These are phyloP conservation scores for Hypoxylon sp. DNA, from an alignment of 2,329 filamentous ascomycete species.

Conservation along the genomic window DNA sequence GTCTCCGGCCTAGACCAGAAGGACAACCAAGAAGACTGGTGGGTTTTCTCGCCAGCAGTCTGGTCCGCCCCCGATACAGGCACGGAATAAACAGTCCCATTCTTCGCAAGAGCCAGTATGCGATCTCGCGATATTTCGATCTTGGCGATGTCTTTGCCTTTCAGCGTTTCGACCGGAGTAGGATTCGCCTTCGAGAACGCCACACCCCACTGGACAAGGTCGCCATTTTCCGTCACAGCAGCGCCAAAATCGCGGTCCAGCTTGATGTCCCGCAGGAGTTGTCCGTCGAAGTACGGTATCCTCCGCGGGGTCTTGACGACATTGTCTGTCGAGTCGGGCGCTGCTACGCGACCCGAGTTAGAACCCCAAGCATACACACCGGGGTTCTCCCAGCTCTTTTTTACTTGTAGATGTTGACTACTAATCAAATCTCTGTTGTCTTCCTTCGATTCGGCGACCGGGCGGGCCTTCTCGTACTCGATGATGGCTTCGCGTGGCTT, in stretches of 20 bases:
- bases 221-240: slow-evolving; percentile 86
- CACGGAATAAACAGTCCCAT: slow-evolving; percentile 84
- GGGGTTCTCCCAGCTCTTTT: slow-evolving; percentile 80
- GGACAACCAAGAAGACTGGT: slow-evolving; percentile 75
- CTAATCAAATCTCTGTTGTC: slow-evolving; percentile 80
- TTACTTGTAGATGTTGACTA: slow-evolving; percentile 87
- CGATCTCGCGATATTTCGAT: slow-evolving; percentile 83
- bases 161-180: slow-evolving; percentile 75
- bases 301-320: slow-evolving; percentile 82
- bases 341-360: slow-evolving; percentile 84
- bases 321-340: slow-evolving; percentile 79
- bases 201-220: slow-evolving; percentile 90
- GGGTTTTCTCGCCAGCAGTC: slow-evolving; percentile 66
- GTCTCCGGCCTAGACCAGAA: slow-evolving; percentile 67
- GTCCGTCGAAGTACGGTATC: slow-evolving; percentile 83
- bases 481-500: slow-evolving; percentile 59
- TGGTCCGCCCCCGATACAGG: slow-evolving; percentile 81
- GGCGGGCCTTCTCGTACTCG: slow-evolving; percentile 72
- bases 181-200: slow-evolving; percentile 73
- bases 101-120: slow-evolving; percentile 78
- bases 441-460: slow-evolving; percentile 68
- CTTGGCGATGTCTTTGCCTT: slow-evolving; percentile 81
- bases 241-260: slow-evolving; percentile 83
- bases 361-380: slow-evolving; percentile 95
- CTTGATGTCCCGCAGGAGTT: slow-evolving; percentile 86